These are phyloP conservation scores for Clarireedia paspali DNA, from an alignment of 2,329 filamentous ascomycete species.

Conservation along the genomic window DNA sequence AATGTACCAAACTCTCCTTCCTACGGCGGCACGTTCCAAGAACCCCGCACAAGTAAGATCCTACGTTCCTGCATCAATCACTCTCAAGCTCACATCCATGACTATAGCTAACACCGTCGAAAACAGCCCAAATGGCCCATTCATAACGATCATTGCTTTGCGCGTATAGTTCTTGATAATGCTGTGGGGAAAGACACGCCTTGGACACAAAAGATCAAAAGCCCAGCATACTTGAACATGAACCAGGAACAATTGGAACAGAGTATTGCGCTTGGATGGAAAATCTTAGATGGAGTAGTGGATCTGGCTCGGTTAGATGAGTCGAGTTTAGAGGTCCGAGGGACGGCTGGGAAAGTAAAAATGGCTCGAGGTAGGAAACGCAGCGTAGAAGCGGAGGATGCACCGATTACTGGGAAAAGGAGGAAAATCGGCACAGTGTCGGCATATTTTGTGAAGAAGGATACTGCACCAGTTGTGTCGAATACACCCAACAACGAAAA, in stretches of 20 bases:
- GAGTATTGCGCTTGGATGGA: constrained; percentile 33
- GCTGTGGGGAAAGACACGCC: constrained; percentile 32
- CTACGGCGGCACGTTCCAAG: not conserved
- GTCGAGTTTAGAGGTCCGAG: constrained; percentile 33
- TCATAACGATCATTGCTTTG: constrained; percentile 37
- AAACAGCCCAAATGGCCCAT: constrained; percentile 36
- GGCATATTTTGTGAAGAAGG: not conserved
- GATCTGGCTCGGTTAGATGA: constrained; percentile 34
- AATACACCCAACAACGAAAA: not conserved
- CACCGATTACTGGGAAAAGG: not conserved
- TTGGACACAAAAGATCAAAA: constrained; percentile 35
- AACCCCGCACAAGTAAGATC: not conserved
- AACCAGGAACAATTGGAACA: constrained; percentile 29
- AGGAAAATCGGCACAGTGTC: not conserved
- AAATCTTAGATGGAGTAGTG: constrained; percentile 31
- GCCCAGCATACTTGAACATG: constrained; percentile 38
- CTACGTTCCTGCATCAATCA: not conserved
- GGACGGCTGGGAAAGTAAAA: constrained; percentile 11
- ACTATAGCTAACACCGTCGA: not conserved
- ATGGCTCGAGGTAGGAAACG: constrained; percentile 7
- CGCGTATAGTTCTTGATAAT: constrained; percentile 37
- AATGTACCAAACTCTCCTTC: not conserved
- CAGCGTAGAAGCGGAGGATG: constrained; percentile 1
- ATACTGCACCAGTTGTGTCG: not conserved
- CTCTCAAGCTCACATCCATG: not conserved